Evolutionary conservation across 2,329 filamentous ascomycete genomes (phyloP).

Genomic region (Calonectria multiphialidica): DNA sequence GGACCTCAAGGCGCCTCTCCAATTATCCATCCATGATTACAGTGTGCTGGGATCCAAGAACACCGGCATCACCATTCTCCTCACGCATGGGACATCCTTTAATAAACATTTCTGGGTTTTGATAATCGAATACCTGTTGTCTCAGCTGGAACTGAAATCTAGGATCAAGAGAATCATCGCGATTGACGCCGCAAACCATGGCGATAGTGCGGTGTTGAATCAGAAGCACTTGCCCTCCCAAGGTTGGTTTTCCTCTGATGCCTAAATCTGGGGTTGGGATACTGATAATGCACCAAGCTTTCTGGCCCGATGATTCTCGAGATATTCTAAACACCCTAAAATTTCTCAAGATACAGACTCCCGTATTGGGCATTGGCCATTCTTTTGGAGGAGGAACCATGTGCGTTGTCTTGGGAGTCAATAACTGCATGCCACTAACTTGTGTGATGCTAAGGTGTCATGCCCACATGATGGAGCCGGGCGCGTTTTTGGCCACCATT

Average conservation of each 20-base stretch:
- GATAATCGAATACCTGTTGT: background rate
- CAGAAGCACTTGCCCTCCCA: background rate
- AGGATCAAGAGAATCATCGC: conserved; percentile 2
- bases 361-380: conserved; percentile 8
- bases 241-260: background rate
- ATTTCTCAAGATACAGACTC: background rate
- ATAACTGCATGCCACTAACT: background rate
- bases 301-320: conserved; percentile 15
- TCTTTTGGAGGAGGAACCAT: conserved; percentile 19
- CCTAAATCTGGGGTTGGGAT: no score
- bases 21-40: conserved; percentile 12
- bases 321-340: conserved; percentile 11
- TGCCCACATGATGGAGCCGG: conserved; percentile 13
- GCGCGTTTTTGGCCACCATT: conserved; percentile 5
- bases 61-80: conserved; percentile 2
- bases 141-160: background rate
- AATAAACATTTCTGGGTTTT: conserved; percentile 17
- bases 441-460: background rate
- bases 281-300: background rate
- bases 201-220: conserved; percentile 14
- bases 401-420: background rate
- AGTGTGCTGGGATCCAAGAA: background rate
- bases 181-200: conserved; percentile 20
- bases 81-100: conserved; percentile 14
- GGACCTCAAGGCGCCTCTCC: background rate